These are phyloP conservation scores for Pascua guehoae DNA, from an alignment of 1,284 basidiomycete species.

Conservation along the genomic window DNA sequence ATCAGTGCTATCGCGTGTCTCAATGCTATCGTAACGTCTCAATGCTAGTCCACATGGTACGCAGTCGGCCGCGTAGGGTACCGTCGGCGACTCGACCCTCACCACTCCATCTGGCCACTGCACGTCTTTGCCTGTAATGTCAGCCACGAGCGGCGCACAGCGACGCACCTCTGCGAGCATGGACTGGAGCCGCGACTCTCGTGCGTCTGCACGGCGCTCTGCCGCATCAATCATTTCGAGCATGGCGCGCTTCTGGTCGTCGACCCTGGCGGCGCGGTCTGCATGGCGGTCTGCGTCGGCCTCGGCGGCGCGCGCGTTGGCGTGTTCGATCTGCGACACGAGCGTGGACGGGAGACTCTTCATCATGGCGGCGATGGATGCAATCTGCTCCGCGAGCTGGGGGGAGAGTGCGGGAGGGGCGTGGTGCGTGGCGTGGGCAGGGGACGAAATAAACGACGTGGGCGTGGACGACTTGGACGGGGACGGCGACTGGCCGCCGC, in stretches of 20 bases:
- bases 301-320: background rate
- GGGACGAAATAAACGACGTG: too few species aligned
- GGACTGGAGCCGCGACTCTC: constrained; percentile 14
- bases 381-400: constrained; percentile 7
- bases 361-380: background rate
- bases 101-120: constrained; percentile 20
- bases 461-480: background rate
- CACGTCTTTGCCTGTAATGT: constrained; percentile 13
- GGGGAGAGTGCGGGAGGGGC: background rate
- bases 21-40: too few species aligned
- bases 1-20: too few species aligned
- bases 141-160: background rate
- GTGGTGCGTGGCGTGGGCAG: background rate
- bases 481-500: too few species aligned
- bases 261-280: background rate
- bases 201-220: constrained; percentile 10
- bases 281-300: background rate
- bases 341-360: constrained; percentile 6
- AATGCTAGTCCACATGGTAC: too few species aligned
- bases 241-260: constrained; percentile 5
- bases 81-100: background rate
- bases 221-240: constrained; percentile 14
- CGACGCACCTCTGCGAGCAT: constrained; percentile 18
- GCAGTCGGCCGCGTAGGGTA: background rate
- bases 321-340: background rate